Conservation (phyloP, 23 red algal genomes). For the Gracilaria gracilis region DNA sequence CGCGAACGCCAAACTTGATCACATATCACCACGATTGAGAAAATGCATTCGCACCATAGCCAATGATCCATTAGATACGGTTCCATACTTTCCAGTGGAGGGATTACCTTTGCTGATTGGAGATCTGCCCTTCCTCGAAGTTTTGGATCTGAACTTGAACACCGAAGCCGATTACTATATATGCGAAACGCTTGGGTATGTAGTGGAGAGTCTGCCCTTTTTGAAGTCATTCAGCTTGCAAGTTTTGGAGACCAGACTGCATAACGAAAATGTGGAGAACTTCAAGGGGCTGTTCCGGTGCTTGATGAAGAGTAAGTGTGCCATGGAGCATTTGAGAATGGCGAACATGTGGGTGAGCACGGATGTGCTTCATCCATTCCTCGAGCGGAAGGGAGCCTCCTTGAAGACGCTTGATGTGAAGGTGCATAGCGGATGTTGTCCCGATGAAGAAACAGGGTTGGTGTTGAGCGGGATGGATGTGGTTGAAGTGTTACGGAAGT, state of each 20-base stretch:
- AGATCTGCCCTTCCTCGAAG: constrained; percentile 11
- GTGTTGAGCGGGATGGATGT: not conserved
- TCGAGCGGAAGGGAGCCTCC: not conserved
- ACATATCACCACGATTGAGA: not conserved
- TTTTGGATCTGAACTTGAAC: not conserved
- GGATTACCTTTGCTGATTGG: not conserved
- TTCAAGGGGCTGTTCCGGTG: not conserved
- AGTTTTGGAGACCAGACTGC: not conserved
- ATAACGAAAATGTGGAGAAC: not conserved
- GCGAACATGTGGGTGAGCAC: constrained; percentile 20
- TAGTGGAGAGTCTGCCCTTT: not conserved
- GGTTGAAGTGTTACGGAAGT: not conserved
- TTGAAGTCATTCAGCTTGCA: constrained; percentile 13
- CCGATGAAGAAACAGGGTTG: not conserved
- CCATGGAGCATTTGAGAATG: constrained; percentile 16
- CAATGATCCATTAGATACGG: not conserved
- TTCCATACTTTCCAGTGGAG: constrained; percentile 7
- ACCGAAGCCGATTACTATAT: constrained; percentile 4
- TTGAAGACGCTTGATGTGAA: constrained; percentile 43
- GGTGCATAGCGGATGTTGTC: not conserved
- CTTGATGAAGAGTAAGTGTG: not conserved
- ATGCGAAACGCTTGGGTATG: constrained; percentile 5
- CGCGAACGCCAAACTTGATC: not conserved
- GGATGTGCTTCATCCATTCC: not conserved
- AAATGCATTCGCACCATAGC: constrained; percentile 6